Base-by-base conservation (phyloP, 352 stramenopile genomes). In the Phytophthora sojae region DNA sequence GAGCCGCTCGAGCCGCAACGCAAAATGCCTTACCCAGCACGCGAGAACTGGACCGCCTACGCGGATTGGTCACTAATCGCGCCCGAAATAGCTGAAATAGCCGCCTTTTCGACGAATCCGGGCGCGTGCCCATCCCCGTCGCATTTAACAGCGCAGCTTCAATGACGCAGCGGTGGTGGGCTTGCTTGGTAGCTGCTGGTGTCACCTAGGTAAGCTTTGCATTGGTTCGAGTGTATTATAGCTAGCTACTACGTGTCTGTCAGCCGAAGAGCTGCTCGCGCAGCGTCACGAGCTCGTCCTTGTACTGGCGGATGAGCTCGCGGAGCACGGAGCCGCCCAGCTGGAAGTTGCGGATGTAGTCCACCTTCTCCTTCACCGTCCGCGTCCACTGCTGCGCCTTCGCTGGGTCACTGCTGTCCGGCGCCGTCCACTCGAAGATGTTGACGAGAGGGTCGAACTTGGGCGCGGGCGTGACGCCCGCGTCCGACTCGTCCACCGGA, bases 351-450 rank as follows among this genome's bases (percentile, higher is more conserved):
- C 76, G 82, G 26, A 92, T 85, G 30, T 62, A 66, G 15, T 75
- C 63, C 30, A 92, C 64, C 26, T 74, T 76, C 57, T 90, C 81
- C 14, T 70, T 71, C 57, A 93, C 82, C 3, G 59, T 62, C 11
- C 50, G 63, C 23, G 66, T 75, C 86, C 86, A 93, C 61, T 84
- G 45, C 29, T 69, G 30, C 47, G 58, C 66, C 11, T 70, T 67
- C 8, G 66, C 51, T 9, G 42, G 50, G 26, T 56, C 65, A 8
- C n/a, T 52, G 9, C 32, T 14, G 21, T 5, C 39, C 14, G 55
- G 55, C 21, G 86, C 82, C 4, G 42, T 64, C 86, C 86, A 93
- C 69, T 92, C 86, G 57, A 93, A 93, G 51, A 93, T 86, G 63
- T 65, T 91, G 72, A 83, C 66, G 45, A 49, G 49, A 11, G 70